phyloP scores from a whole-genome alignment of 257 asterid genomes.

The Solanum ahanhuiri region DNA sequence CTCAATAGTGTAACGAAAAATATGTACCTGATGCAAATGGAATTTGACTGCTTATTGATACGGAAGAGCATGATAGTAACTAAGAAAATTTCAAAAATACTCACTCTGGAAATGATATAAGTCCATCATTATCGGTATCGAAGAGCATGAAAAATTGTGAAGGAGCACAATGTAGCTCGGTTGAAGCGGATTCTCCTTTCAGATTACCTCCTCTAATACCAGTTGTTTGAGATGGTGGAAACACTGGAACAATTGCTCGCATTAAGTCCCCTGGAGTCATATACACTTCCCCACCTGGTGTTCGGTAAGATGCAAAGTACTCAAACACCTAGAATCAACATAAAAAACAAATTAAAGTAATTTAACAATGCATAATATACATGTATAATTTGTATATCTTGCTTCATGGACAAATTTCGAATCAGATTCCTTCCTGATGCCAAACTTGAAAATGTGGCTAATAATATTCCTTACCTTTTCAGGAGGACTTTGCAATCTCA shows the following conservation, averaged over 20 bases:
- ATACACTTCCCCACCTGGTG: constrained; percentile 52
- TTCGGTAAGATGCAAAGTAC: constrained; percentile 65
- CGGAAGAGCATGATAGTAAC: not conserved
- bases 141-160: constrained; percentile 79
- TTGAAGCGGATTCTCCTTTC: constrained; percentile 44
- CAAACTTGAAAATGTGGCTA: not conserved
- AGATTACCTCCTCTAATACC: constrained; percentile 63
- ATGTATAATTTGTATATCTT: not conserved
- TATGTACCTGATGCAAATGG: constrained; percentile 44
- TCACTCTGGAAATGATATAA: constrained; percentile 83
- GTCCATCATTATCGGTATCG: constrained; percentile 80
- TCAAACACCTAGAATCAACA: constrained; percentile 56
- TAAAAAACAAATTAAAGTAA: not conserved
- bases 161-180: constrained; percentile 56
- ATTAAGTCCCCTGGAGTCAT: constrained; percentile 85
- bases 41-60: not conserved
- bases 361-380: not conserved
- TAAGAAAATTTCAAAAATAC: constrained; percentile 2
- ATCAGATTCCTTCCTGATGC: not conserved
- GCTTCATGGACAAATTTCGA: not conserved
- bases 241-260: constrained; percentile 88
- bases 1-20: constrained; percentile 78
- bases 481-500: constrained; percentile 75
- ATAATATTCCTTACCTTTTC: constrained; percentile 48
- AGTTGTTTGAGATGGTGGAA: constrained; percentile 77